Base-by-base conservation (phyloP, 805 yeast genomes). In the Cyberlindnera japonica region DNA sequence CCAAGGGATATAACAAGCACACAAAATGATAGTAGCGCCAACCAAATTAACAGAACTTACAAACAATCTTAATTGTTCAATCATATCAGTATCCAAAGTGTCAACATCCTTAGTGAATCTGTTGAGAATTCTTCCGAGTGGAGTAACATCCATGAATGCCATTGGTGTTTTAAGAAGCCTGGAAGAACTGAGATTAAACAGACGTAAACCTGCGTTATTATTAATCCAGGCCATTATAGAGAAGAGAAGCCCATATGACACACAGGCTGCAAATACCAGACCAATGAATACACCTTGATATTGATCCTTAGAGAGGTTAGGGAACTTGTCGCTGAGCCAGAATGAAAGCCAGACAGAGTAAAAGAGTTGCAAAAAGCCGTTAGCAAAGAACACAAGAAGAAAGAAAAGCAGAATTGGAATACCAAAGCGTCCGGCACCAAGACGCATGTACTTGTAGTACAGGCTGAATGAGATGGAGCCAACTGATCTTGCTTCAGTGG, bases 91-190 rank as follows among this genome's bases (percentile, higher is more conserved):
- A 55, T 88, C 95, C 57, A 87, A 65, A 13, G 79, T 78, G 57
- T 87, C 95, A 1, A 90, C 82, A 59, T 87, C 96, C 53, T 85
- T 85, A 3, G 95, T 86, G 59, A 87, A 87, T 51, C 95, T 68
- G 62, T 85, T 87, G 59, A 88, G 65, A 43, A 87, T 83, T 53
- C 95, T 72, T 4, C 96, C 95, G 64, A 84, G 69, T 5, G 95
- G 96, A 0, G 93, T 83, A 11, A 86, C 75, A 58, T 88, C 95
- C 71, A 86, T 79, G 55, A 79, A 88, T 11, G 81, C 65, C 90
- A 86, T 84, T 35, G 95, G 95, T 2, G 90, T 78, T 42, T 77
- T 77, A 48, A 87, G 65, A 16, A 87, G 64, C 23, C 67, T 70
- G 24, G 69, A 56, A 16, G 79, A 68, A 7, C 90, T 84, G 40